Evolutionary conservation across 1,284 basidiomycete species (phyloP).

Genomic region (Kalmanozyma brasiliensis): DNA sequence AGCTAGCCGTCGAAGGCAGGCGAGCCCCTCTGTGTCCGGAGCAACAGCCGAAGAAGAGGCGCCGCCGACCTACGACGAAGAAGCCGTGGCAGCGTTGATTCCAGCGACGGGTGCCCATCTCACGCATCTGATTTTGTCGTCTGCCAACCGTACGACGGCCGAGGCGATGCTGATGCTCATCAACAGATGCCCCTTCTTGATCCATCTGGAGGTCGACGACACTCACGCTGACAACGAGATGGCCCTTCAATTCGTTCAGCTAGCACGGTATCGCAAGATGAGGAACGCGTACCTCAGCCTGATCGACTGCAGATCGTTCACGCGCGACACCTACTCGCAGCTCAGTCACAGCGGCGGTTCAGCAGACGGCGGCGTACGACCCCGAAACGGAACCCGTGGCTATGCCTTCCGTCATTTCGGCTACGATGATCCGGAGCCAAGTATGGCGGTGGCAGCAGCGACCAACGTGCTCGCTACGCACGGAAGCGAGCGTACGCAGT

Average conservation of each 20-base stretch:
- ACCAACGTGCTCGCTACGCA: too few relatives aligned
- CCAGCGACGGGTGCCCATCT: slow-evolving; percentile 74
- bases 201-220: slow-evolving; percentile 57
- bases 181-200: slow-evolving; percentile 43
- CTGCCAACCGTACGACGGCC: slow-evolving; percentile 29
- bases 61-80: slow-evolving; percentile 23
- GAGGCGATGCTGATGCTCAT: slow-evolving; percentile 44
- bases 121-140: slow-evolving; percentile 79
- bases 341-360: slow-evolving; percentile 22
- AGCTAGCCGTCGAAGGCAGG: slow-evolving; percentile 32
- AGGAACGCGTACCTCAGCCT: slow-evolving; percentile 49
- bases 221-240: slow-evolving; percentile 48
- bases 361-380: slow-evolving; percentile 29
- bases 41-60: slow-evolving; percentile 8
- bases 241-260: slow-evolving; percentile 47
- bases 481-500: not conserved
- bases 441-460: not conserved
- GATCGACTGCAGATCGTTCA: slow-evolving; percentile 53
- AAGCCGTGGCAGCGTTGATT: slow-evolving; percentile 36
- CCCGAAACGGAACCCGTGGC: slow-evolving; percentile 30
- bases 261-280: slow-evolving; percentile 41
- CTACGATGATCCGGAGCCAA: slow-evolving; percentile 46
- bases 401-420: slow-evolving; percentile 32
- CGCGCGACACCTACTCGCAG: slow-evolving; percentile 32
- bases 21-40: slow-evolving; percentile 13